phyloP scores from a whole-genome alignment of 2,329 filamentous ascomycete genomes.

The Myriangium duriaei region DNA sequence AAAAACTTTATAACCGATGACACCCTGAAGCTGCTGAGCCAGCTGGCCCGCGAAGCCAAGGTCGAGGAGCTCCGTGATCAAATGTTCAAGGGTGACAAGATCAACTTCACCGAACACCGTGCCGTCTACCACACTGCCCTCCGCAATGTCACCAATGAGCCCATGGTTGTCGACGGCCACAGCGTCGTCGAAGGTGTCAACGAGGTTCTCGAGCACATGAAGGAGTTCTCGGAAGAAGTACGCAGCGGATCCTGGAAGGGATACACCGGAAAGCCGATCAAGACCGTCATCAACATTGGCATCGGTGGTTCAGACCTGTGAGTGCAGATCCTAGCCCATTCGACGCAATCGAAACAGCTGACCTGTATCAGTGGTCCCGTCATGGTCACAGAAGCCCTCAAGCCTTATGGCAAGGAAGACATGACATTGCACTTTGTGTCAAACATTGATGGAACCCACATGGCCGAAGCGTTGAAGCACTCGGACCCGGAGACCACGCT shows the following conservation, averaged over 20 bases:
- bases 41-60: constrained; percentile 83
- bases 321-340: constrained; percentile 27
- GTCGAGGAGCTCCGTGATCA: constrained; percentile 88
- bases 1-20: constrained; percentile 98
- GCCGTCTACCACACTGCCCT: constrained; percentile 93
- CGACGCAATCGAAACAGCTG: constrained; percentile 12
- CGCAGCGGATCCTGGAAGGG: constrained; percentile 94
- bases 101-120: constrained; percentile 97
- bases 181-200: constrained; percentile 93
- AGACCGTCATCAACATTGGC: constrained; percentile 92
- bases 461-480: constrained; percentile 77
- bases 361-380: constrained; percentile 62
- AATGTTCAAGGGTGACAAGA: constrained; percentile 96
- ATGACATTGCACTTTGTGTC: constrained; percentile 95
- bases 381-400: constrained; percentile 97
- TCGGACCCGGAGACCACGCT: constrained; percentile 97
- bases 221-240: constrained; percentile 92
- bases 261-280: constrained; percentile 92
- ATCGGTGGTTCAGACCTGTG: constrained; percentile 98
- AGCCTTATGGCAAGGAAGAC: constrained; percentile 77
- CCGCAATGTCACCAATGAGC: constrained; percentile 76
- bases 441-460: constrained; percentile 98
- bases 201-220: constrained; percentile 88
- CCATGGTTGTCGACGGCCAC: constrained; percentile 72
- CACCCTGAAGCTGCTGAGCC: constrained; percentile 72